phyloP scores from a whole-genome alignment of 2,329 filamentous ascomycete species.

The Aspergillus ochraceoroseus region DNA sequence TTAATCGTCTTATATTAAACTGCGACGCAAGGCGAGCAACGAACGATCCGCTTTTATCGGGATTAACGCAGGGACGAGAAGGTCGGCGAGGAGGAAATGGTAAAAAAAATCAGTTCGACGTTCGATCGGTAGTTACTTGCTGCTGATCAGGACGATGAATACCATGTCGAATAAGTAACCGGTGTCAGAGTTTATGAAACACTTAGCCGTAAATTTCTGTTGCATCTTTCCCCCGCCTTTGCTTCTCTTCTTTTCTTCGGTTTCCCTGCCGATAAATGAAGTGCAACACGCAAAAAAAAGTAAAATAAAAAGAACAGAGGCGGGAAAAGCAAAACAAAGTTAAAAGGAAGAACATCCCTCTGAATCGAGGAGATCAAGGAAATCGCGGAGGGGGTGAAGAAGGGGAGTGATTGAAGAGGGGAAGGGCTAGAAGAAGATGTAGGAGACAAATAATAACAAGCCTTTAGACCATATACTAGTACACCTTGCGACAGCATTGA shows the following conservation, averaged over 20 bases:
- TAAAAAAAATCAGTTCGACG: constrained; percentile 24
- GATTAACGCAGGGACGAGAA: constrained; percentile 23
- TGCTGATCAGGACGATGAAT: constrained; percentile 30
- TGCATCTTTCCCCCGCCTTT: background rate
- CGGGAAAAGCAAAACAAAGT: constrained; percentile 8
- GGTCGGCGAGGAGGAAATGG: constrained; percentile 18
- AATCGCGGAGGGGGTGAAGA: background rate
- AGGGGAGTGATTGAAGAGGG: background rate
- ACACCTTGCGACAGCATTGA: background rate
- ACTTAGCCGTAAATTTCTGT: constrained; percentile 14
- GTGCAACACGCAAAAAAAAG: constrained; percentile 12
- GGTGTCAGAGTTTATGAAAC: constrained; percentile 7
- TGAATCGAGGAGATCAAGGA: background rate
- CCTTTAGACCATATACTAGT: constrained; percentile 4
- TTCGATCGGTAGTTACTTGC: constrained; percentile 28
- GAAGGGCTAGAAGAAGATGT: background rate
- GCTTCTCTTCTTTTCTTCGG: constrained; percentile 16
- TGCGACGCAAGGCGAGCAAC: constrained; percentile 24
- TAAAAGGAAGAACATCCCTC: no score
- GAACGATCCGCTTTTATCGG: constrained; percentile 25
- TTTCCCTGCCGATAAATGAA: constrained; percentile 9
- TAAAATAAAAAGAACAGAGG: constrained; percentile 6
- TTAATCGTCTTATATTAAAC: constrained; percentile 25
- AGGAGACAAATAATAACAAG: constrained; percentile 4
- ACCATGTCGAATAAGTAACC: constrained; percentile 19